Percentiles rank a stretch among this genome's conserved stretches.
Conservation (phyloP, 23 red algal species). For the Gracilaria domingensis region DNA sequence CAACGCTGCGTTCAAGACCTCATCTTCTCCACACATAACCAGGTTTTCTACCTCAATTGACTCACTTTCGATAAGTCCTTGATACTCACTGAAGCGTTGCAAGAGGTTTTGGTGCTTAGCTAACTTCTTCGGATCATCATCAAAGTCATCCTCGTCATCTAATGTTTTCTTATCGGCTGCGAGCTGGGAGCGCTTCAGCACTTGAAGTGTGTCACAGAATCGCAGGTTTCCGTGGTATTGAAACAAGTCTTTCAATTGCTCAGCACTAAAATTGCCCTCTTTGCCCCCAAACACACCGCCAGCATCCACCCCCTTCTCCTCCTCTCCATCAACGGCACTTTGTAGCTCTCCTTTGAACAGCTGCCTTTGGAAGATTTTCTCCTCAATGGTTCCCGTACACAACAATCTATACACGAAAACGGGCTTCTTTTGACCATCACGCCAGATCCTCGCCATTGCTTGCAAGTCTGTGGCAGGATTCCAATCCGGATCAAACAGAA, state of each 20-base stretch:
- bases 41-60: conserved; percentile 28
- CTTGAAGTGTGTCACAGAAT: conserved; percentile 73
- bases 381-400: conserved; percentile 91
- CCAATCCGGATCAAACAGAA: conserved; percentile 98
- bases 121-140: not conserved
- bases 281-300: conserved; percentile 20
- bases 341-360: conserved; percentile 92
- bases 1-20: conserved; percentile 41
- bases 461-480: conserved; percentile 94
- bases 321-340: conserved; percentile 54
- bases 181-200: conserved; percentile 54
- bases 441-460: conserved; percentile 92
- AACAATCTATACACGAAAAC: conserved; percentile 92
- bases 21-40: conserved; percentile 66
- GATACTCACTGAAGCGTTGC: conserved; percentile 39
- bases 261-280: conserved; percentile 72
- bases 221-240: conserved; percentile 43
- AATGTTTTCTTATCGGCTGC: not conserved
- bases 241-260: conserved; percentile 75
- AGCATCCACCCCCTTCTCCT: conserved; percentile 2
- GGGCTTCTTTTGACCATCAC: conserved; percentile 90
- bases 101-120: conserved; percentile 8
- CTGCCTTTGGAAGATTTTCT: conserved; percentile 98
- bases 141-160: conserved; percentile 15
- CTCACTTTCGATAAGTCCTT: conserved; percentile 36